These are phyloP conservation scores for Ustilago crameri DNA, from an alignment of 1,284 basidiomycete genomes.

Conservation along the genomic window DNA sequence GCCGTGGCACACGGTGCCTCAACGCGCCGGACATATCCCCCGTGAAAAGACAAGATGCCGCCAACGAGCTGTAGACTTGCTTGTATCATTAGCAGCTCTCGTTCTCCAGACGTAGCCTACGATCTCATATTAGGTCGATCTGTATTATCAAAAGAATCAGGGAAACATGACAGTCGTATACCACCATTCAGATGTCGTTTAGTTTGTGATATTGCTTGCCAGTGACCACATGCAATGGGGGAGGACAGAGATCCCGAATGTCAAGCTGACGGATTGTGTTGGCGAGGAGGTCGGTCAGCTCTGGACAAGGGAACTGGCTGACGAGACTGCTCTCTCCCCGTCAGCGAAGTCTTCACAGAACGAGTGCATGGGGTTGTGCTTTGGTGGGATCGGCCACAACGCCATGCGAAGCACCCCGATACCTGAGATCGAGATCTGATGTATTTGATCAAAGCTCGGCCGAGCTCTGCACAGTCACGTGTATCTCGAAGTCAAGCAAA, in stretches of 20 bases:
- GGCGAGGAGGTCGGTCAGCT: too few relatives aligned
- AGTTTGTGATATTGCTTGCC: neutral
- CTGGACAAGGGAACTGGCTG: too few relatives aligned
- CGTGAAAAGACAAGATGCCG: neutral
- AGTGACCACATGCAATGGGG: too few relatives aligned
- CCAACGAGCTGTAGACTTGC: too few relatives aligned
- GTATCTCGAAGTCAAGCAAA: neutral
- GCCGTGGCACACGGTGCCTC: neutral
- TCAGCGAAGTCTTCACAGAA: too few relatives aligned
- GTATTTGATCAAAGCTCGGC: neutral
- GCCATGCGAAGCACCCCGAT: too few relatives aligned
- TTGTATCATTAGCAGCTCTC: neutral
- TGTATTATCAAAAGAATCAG: slow-evolving; percentile 7
- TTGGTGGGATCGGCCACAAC: too few relatives aligned
- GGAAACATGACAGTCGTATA: slow-evolving; percentile 5
- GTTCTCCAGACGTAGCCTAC: neutral
- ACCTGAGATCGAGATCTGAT: too few relatives aligned
- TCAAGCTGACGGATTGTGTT: too few relatives aligned
- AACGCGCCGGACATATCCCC: neutral
- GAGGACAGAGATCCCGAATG: too few relatives aligned
- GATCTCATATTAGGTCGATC: neutral
- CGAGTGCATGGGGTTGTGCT: too few relatives aligned
- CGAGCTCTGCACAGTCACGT: neutral
- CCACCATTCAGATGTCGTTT: neutral
- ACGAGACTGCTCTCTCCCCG: too few relatives aligned